Conservation (phyloP, 371 early-diverging fungal species). For the Mucor irregularis region DNA sequence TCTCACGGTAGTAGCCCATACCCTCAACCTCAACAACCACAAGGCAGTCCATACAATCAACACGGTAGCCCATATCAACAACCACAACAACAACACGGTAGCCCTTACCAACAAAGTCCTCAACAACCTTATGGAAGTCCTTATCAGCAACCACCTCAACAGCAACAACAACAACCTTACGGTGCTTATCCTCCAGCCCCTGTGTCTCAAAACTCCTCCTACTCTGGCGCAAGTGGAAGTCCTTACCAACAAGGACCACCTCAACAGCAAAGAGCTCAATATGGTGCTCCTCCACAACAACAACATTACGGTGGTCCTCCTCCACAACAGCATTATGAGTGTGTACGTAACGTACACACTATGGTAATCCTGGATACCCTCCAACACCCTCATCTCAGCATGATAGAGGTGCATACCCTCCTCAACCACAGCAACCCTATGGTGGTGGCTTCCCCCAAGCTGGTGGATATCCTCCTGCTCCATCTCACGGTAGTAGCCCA, state of each 20-base stretch:
- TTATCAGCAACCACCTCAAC: conserved; percentile 10
- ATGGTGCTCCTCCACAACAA: background rate
- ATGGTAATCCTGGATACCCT: background rate
- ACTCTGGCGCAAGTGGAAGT: background rate
- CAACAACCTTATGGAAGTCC: conserved; percentile 5
- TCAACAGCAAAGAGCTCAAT: conserved; percentile 8
- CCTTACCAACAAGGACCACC: background rate
- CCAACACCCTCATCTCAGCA: background rate
- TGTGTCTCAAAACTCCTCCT: background rate
- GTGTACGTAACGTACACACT: background rate
- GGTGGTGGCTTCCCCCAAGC: conserved; percentile 4
- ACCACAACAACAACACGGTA: conserved; percentile 10
- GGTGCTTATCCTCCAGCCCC: too few species aligned
- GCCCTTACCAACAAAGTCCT: background rate
- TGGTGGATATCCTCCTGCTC: conserved; percentile 2
- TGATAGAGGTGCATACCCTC: background rate
- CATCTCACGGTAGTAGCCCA: background rate
- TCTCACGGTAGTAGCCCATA: conserved; percentile 1
- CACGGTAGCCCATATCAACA: background rate
- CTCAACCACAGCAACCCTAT: conserved; percentile 7
- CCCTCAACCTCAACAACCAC: background rate
- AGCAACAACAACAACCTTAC: conserved; percentile 16
- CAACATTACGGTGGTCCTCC: conserved; percentile 2
- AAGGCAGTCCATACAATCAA: background rate
- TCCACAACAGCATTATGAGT: conserved; percentile 1